Conservation (phyloP, 148 eudicot genomes). For the Diospyros kaki region DNA sequence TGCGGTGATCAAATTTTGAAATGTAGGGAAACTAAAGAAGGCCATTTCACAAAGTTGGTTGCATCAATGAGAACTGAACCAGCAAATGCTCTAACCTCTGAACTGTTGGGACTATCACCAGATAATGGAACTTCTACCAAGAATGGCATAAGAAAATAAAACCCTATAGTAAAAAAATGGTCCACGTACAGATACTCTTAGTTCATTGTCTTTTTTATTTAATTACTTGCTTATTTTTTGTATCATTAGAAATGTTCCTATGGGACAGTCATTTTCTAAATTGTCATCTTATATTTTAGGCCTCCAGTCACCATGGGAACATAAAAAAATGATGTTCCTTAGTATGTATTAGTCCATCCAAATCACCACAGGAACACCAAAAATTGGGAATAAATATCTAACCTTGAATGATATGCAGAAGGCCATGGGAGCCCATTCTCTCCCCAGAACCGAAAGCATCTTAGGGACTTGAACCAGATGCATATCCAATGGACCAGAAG, state of each 20-base stretch:
- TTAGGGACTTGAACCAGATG: constrained; percentile 94
- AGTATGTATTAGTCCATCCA: background rate
- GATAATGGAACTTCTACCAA: background rate
- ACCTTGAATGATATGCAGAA: constrained; percentile 97
- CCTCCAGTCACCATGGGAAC: too few species aligned
- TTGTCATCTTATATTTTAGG: too few species aligned
- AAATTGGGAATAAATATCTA: constrained; percentile 5
- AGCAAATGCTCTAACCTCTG: background rate
- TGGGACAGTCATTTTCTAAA: background rate
- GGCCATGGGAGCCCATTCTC: constrained; percentile 85
- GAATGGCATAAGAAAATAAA: background rate
- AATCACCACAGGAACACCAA: background rate
- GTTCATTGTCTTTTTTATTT: background rate
- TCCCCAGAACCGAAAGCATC: constrained; percentile 88
- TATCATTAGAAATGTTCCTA: background rate
- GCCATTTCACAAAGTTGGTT: background rate
- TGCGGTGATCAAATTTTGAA: background rate
- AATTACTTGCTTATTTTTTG: background rate
- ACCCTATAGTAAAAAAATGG: background rate
- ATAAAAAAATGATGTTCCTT: background rate
- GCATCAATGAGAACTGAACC: background rate
- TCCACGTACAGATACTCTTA: background rate
- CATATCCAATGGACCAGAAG: constrained; percentile 91
- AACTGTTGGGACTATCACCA: constrained; percentile 2
- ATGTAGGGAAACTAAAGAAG: background rate